Evolutionary conservation across 2,329 filamentous ascomycete species (phyloP), one percentile per base, ranked within the genome.

Genomic region (Stachybotrys elegans): DNA sequence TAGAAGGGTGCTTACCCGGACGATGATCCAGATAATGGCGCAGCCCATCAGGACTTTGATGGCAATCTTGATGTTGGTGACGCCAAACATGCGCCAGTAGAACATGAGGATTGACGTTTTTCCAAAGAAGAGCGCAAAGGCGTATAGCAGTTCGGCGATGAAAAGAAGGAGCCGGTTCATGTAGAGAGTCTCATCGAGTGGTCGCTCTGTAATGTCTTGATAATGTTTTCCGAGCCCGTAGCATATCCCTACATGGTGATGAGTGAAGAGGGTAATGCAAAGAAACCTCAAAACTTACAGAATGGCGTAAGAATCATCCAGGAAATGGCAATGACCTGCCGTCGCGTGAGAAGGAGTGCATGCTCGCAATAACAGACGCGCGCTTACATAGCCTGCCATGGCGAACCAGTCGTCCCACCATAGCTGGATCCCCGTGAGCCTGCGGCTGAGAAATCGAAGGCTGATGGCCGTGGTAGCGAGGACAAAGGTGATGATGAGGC

Each of bases 41-140:
- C 44, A 47, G 0, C 21, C 51, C 17, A 51, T 48, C 2, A 63
- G 32, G 9, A 61, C 51, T 32, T 54, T 49, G 20, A 62, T 61
- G 1, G 57, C 53, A 0, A 57, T 44, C 11, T 51, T 52, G 45
- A 55, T 55, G 23, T 51, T 54, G 14, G 49, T 53, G 16, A 55
- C 51, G 9, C 51, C 48, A 16, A 63, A 63, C 43, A 63, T 51
- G 20, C 60, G 57, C 56, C 55, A 60, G 51, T 63, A 63, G 19
- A 63, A 56, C 17, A 43, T 50, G 7, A 63, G 46, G 12, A 62
- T 53, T 2, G 60, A 52, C 1, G 52, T 43, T 43, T 63, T 62
- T 3, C 50, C 53, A 22, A 55, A 25, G n/a, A 53, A 57, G 0
- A 63, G 46, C 0, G 57, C 51, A 1, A 50, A 55, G 2, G 56